These are phyloP conservation scores for Salvia miltiorrhiza DNA, from an alignment of 257 asterid species.

Conservation along the genomic window DNA sequence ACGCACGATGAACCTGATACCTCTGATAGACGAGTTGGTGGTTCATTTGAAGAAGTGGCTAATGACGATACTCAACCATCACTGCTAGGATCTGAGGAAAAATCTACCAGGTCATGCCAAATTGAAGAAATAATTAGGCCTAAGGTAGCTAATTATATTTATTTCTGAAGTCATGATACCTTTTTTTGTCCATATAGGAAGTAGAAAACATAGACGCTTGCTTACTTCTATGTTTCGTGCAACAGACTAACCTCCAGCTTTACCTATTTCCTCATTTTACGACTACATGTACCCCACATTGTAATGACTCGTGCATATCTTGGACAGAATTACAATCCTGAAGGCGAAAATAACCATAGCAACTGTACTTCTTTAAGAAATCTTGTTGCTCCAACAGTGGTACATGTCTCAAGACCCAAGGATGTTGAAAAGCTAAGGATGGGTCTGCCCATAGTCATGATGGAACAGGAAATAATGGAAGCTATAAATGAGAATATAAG, in stretches of 20 bases:
- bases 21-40: slow-evolving; percentile 27
- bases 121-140: slow-evolving; percentile 24
- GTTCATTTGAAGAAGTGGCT: slow-evolving; percentile 23
- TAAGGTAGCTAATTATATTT: slow-evolving; percentile 34
- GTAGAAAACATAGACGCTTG: not conserved
- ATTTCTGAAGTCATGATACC: not conserved
- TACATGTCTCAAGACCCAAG: slow-evolving; percentile 71
- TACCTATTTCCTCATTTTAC: not conserved
- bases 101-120: slow-evolving; percentile 17
- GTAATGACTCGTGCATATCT: slow-evolving; percentile 10
- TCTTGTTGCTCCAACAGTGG: slow-evolving; percentile 53
- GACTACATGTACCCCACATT: not conserved
- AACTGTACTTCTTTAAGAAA: slow-evolving; percentile 23
- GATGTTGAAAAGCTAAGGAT: slow-evolving; percentile 69
- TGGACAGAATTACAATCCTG: slow-evolving; percentile 38
- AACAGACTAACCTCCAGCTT: not conserved
- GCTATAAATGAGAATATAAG: slow-evolving; percentile 61
- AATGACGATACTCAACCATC: slow-evolving; percentile 25
- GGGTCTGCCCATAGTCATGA: slow-evolving; percentile 88
- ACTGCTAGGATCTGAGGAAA: slow-evolving; percentile 25
- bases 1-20: slow-evolving; percentile 21
- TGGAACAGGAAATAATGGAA: slow-evolving; percentile 99
- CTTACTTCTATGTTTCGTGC: not conserved
- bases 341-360: slow-evolving; percentile 24
- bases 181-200: not conserved